A percentile compares a stretch with the other conserved stretches of the same genome.
phyloP scores from a whole-genome alignment of 164 flowering plant species.

The Nymphaea thermarum region DNA sequence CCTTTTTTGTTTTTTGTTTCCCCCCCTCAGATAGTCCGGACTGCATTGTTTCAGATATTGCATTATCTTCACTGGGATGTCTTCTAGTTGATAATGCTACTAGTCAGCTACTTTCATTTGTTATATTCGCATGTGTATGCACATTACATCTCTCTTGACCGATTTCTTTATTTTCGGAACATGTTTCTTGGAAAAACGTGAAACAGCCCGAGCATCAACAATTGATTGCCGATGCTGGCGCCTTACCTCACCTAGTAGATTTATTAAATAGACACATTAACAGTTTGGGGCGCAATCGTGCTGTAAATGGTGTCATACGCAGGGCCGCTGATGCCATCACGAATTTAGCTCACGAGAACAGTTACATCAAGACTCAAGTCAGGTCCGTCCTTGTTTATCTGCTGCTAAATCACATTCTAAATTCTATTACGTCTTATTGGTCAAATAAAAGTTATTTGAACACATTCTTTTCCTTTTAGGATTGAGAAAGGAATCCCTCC shows the following conservation, averaged over 20 bases:
- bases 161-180: not conserved
- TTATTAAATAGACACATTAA: constrained; percentile 58
- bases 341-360: constrained; percentile 97
- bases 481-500: constrained; percentile 97
- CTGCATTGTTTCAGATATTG: no score
- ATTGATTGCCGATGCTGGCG: constrained; percentile 88
- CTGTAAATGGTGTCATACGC: constrained; percentile 78
- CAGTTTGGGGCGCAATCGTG: constrained; percentile 41
- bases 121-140: no score
- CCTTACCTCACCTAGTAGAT: constrained; percentile 75
- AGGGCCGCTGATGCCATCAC: constrained; percentile 99
- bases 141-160: no score
- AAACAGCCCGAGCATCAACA: constrained; percentile 98
- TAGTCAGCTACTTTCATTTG: no score
- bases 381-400: constrained; percentile 31
- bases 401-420: not conserved
- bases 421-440: not conserved
- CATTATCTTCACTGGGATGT: no score
- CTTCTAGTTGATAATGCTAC: no score
- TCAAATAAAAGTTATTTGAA: not conserved
- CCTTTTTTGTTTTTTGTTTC: not conserved
- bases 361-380: constrained; percentile 80
- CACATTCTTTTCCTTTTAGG: constrained; percentile 24
- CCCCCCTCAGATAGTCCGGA: no score
- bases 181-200: not conserved